phyloP scores from a whole-genome alignment of 23 red algal genomes.

The Gracilariopsis chorda region DNA sequence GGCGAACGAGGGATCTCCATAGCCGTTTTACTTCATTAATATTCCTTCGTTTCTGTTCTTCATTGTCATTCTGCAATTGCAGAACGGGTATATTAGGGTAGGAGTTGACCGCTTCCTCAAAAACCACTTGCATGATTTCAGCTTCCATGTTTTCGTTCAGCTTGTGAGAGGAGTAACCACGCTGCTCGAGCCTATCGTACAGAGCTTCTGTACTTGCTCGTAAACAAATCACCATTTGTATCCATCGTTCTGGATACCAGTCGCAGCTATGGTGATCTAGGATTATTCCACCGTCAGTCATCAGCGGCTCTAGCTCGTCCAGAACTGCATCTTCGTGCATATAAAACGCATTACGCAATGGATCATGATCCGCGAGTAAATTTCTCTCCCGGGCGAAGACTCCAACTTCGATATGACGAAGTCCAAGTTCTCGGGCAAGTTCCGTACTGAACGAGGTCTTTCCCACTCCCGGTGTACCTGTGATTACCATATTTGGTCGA shows the following conservation, averaged over 20 bases:
- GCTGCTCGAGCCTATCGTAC: slow-evolving; percentile 72
- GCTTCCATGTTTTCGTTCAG: slow-evolving; percentile 77
- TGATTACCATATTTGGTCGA: slow-evolving; percentile 78
- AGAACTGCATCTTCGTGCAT: slow-evolving; percentile 74
- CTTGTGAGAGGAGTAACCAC: slow-evolving; percentile 73
- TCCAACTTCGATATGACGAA: slow-evolving; percentile 62
- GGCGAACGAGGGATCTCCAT: background rate
- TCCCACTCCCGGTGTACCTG: slow-evolving; percentile 76
- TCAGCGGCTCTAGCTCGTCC: slow-evolving; percentile 65
- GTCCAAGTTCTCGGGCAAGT: slow-evolving; percentile 33
- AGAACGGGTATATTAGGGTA: slow-evolving; percentile 36
- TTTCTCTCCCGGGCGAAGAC: slow-evolving; percentile 42
- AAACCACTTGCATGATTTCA: slow-evolving; percentile 82
- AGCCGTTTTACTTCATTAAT: slow-evolving; percentile 5
- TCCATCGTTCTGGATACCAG: slow-evolving; percentile 85
- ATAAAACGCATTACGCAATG: slow-evolving; percentile 19
- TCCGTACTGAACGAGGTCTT: slow-evolving; percentile 16
- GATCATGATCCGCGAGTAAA: slow-evolving; percentile 45
- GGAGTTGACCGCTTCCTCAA: slow-evolving; percentile 67
- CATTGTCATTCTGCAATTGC: slow-evolving; percentile 27
- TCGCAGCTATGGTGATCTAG: slow-evolving; percentile 82
- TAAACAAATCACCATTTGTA: slow-evolving; percentile 72
- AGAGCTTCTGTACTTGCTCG: slow-evolving; percentile 48
- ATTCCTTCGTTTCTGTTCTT: slow-evolving; percentile 4
- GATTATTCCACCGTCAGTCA: slow-evolving; percentile 48